Base-by-base conservation (phyloP, 805 yeast species). In the Yarrowia bubula region DNA sequence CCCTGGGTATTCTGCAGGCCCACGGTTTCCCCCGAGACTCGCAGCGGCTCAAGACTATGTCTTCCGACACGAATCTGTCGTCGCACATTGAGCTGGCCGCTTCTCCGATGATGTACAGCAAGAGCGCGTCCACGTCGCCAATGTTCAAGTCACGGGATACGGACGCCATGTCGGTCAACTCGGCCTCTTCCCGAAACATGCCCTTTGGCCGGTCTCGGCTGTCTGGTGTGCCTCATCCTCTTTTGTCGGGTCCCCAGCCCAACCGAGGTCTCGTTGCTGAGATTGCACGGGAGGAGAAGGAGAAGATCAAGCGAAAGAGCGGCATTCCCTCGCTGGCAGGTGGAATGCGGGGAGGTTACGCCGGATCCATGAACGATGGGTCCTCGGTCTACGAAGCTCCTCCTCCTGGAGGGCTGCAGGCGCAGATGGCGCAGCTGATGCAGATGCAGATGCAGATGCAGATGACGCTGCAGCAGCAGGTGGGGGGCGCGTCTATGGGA, bases 221-320 rank as follows among this genome's bases (percentile, higher is more conserved):
- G n/a, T 18, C 35, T n/a, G 61, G 61, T 8, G 61, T 55, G 28
- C 61, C 61, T 13, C 61, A 55, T 41, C 61, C 61, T 17, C 51
- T 58, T 17, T 7, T 44, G 43, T 58, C 51, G 2, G 64, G 64
- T 4, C 51, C 64, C 13, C 46, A 37, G 47, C 65, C 65, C n/a
- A 65, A 66, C 14, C 71, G 80, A 3, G 80, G 80, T 4, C 68
- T 77, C 14, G 73, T 77, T n/a, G 79, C 76, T 15, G 79, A 75
- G 64, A 78, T 77, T 62, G 75, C 76, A 11, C 70, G 73, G 1
- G 80, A 76, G 60, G 78, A 77, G 65, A 78, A 77, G 37, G 75
- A 75, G 53, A 74, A 74, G 66, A 58, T 66, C 28, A 70, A 73
- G 15, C 69, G 79, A 42, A 58, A 69, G 38, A 13, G 18, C 15